Evolutionary conservation across 2,329 filamentous ascomycete species (phyloP).

Genomic region (Colletotrichum sp.): DNA sequence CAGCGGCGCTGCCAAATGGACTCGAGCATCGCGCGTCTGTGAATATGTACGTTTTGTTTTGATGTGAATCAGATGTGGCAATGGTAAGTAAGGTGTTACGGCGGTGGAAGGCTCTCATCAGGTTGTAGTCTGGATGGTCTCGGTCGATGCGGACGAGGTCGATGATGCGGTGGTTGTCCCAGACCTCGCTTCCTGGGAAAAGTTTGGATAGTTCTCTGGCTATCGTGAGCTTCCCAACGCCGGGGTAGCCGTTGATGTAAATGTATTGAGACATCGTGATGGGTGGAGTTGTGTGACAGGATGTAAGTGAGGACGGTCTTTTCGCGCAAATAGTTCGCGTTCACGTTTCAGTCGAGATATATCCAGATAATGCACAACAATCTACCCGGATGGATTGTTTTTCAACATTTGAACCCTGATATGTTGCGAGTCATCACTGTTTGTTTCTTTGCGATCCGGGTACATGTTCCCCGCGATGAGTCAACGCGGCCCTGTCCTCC

Average conservation of each 20-base stretch:
- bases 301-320: background rate
- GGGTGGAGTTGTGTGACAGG: background rate
- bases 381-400: background rate
- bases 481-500: background rate
- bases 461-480: background rate
- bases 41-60: constrained; percentile 27
- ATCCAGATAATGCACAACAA: background rate
- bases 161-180: constrained; percentile 35
- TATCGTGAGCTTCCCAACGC: constrained; percentile 34
- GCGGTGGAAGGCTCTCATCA: constrained; percentile 16
- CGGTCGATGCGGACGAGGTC: constrained; percentile 27
- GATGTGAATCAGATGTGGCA: constrained; percentile 1
- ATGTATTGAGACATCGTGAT: constrained; percentile 21
- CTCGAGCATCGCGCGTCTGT: constrained; percentile 26
- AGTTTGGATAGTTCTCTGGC: constrained; percentile 31
- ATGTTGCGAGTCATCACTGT: background rate
- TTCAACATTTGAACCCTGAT: background rate
- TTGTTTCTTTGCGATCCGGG: background rate
- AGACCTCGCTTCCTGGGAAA: constrained; percentile 27
- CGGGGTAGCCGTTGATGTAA: constrained; percentile 37
- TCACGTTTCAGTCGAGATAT: background rate
- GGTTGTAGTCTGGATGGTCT: constrained; percentile 26
- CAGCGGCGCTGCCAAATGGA: background rate
- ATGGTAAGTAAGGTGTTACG: background rate
- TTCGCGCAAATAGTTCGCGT: background rate